phyloP scores from a whole-genome alignment of 164 flowering plant species.

The Aristolochia contorta region DNA sequence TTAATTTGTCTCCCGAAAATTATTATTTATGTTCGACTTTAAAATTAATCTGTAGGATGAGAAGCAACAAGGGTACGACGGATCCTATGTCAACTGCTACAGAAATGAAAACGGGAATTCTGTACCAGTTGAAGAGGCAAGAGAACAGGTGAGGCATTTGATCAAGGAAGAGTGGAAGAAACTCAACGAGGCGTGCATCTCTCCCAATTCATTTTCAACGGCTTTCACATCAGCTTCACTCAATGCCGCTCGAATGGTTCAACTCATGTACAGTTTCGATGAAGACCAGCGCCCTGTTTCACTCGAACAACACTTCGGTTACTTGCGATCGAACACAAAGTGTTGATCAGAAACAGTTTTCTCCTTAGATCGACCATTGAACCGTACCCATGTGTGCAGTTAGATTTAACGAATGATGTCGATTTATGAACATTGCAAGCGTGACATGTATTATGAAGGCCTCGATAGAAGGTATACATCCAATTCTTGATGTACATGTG shows the following conservation, averaged over 20 bases:
- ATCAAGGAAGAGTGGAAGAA: constrained; percentile 43
- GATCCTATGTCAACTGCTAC: constrained; percentile 42
- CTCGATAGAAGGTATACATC: too few relatives aligned
- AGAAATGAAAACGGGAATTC: constrained; percentile 21
- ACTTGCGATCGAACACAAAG: too few relatives aligned
- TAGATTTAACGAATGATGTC: too few relatives aligned
- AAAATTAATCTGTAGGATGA: constrained; percentile 34
- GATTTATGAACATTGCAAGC: too few relatives aligned
- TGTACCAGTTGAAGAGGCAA: constrained; percentile 14
- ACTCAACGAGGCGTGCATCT: constrained; percentile 36
- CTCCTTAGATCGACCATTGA: too few relatives aligned
- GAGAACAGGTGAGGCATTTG: constrained; percentile 18
- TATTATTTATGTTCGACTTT: background rate
- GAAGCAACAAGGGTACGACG: constrained; percentile 47
- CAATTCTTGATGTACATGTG: too few relatives aligned
- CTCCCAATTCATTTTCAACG: constrained; percentile 24
- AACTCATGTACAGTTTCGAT: constrained; percentile 38
- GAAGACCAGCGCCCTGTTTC: constrained; percentile 27
- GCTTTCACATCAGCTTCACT: constrained; percentile 26
- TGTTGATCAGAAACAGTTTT: too few relatives aligned
- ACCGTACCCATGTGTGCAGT: too few relatives aligned
- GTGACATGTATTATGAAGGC: too few relatives aligned
- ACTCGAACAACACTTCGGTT: constrained; percentile 20
- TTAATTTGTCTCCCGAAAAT: too few relatives aligned
- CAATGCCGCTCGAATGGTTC: constrained; percentile 45